phyloP scores from a whole-genome alignment of 2,329 filamentous ascomycete genomes.

The Paramyrothecium sp. region DNA sequence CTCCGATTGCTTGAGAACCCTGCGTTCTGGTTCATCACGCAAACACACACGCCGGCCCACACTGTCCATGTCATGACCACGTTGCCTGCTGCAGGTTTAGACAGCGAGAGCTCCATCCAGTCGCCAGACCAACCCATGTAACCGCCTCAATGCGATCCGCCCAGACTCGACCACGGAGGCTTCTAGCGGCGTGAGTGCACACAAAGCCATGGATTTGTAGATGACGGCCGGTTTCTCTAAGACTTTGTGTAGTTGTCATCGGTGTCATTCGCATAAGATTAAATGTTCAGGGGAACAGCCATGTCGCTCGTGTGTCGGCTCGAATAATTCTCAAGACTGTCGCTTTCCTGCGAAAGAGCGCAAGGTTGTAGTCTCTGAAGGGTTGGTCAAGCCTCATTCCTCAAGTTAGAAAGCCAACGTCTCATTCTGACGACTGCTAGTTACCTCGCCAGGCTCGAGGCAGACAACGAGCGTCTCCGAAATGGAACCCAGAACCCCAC shows the following conservation, averaged over 20 bases:
- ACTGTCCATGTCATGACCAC: not conserved
- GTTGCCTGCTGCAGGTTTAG: not conserved
- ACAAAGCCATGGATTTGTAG: too few species aligned
- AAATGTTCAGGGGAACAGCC: conserved; percentile 43
- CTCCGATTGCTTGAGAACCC: not conserved
- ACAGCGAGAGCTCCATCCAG: not conserved
- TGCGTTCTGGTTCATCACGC: not conserved
- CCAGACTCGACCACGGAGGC: conserved; percentile 16
- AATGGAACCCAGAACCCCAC: conserved; percentile 6
- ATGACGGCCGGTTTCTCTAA: not conserved
- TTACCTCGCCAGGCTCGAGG: conserved; percentile 14
- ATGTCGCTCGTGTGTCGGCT: conserved; percentile 35
- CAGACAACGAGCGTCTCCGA: conserved; percentile 12
- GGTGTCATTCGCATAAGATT: conserved; percentile 44
- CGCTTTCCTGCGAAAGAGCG: conserved; percentile 37
- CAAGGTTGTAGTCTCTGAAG: conserved; percentile 32
- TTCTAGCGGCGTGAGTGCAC: conserved; percentile 21
- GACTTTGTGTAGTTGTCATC: conserved; percentile 26
- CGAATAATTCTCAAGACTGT: conserved; percentile 34
- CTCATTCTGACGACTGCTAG: conserved; percentile 1
- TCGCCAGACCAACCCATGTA: not conserved
- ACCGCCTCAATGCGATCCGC: not conserved
- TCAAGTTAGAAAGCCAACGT: not conserved
- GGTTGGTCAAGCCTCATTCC: not conserved
- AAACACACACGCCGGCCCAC: not conserved